Evolutionary conservation across 345 rosid species (phyloP).

Genomic region (Pistacia atlantica): DNA sequence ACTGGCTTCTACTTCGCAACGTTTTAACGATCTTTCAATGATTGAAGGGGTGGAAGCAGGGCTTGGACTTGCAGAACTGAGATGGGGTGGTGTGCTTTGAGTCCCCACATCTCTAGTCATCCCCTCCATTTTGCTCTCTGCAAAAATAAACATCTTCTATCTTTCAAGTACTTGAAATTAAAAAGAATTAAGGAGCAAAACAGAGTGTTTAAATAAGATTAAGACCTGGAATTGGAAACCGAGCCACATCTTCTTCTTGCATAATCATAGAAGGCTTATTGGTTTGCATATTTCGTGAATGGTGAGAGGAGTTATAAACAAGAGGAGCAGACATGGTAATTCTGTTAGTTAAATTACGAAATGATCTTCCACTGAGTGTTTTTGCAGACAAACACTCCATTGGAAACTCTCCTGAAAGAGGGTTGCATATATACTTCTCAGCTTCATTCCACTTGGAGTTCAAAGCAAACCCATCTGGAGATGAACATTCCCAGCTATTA

Average conservation of each 20-base stretch:
- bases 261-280: constrained; percentile 33
- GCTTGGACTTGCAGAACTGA: constrained; percentile 62
- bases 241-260: constrained; percentile 30
- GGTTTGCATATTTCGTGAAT: constrained; percentile 32
- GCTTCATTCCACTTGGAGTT: constrained; percentile 98
- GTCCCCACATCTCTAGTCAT: constrained; percentile 79
- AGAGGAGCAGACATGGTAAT: constrained; percentile 87
- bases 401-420: constrained; percentile 98
- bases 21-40: constrained; percentile 46
- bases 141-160: constrained; percentile 7
- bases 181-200: neutral
- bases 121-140: constrained; percentile 58
- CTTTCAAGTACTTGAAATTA: constrained; percentile 3
- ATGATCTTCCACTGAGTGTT: constrained; percentile 76
- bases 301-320: constrained; percentile 41
- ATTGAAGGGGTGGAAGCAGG: constrained; percentile 83
- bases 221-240: constrained; percentile 42
- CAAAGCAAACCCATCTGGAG: constrained; percentile 81
- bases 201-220: neutral
- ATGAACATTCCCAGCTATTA: constrained; percentile 60
- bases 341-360: constrained; percentile 44
- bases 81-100: constrained; percentile 68
- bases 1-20: constrained; percentile 53
- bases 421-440: constrained; percentile 92
- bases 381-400: constrained; percentile 94